Conservation (phyloP, 129 eudicot genomes). For the Ambrosia artemisiifolia region DNA sequence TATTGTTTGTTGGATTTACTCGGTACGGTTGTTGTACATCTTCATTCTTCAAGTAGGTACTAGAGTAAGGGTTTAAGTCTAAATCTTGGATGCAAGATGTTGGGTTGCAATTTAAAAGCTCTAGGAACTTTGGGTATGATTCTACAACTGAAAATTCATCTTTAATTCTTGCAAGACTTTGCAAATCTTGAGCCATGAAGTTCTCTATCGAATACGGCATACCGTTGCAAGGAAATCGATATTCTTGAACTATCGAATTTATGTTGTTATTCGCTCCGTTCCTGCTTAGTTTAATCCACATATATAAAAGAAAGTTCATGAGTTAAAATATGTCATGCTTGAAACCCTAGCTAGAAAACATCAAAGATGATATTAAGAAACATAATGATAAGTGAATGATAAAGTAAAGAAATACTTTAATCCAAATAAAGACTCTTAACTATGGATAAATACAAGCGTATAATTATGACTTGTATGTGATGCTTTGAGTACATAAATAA, state of each 20-base stretch:
- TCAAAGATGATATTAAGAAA: background rate
- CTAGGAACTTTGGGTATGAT: constrained; percentile 45
- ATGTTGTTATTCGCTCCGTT: constrained; percentile 6
- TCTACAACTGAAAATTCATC: constrained; percentile 38
- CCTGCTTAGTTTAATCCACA: background rate
- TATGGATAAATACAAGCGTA: constrained; percentile 2
- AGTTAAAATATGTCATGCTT: background rate
- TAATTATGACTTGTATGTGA: constrained; percentile 17
- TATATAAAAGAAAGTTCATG: background rate
- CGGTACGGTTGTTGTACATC: constrained; percentile 10
- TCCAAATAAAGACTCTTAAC: background rate
- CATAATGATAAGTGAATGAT: constrained; percentile 22
- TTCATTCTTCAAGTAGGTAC: constrained; percentile 26
- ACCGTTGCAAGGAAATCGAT: constrained; percentile 38
- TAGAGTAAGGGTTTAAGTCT: constrained; percentile 8
- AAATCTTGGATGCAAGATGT: constrained; percentile 43
- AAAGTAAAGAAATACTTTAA: constrained; percentile 8
- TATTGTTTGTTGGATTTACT: no score
- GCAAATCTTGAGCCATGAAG: constrained; percentile 29
- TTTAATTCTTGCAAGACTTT: constrained; percentile 44
- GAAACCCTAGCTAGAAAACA: constrained; percentile 22
- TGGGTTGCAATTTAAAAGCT: constrained; percentile 42
- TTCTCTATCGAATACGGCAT: constrained; percentile 28
- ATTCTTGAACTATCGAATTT: constrained; percentile 48
- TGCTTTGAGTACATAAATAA: constrained; percentile 14